Base-by-base conservation (phyloP, 805 yeast genomes). In the Suhomyces prunicola region DNA sequence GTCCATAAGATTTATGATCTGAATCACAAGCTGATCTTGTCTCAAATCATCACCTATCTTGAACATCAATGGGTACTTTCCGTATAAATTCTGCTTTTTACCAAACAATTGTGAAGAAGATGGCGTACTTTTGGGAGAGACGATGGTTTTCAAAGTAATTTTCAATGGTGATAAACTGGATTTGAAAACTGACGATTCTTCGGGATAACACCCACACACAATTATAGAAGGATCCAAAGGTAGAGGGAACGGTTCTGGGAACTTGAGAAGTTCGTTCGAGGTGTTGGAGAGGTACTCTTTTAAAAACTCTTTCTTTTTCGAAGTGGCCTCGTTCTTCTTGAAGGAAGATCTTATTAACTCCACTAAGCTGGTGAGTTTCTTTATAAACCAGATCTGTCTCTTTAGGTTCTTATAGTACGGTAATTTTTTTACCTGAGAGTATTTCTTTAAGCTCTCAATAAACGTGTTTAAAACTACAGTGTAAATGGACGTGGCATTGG, bases 11-110 rank as follows among this genome's bases (percentile, higher is more conserved):
- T 86, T 81, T 53, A 94, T 89, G 56, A 94, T 90, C 68, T 94
- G 99, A 48, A 91, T 88, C n/a, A 94, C 96, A 57, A 94, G 79
- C 68, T 94, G 99, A 73, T 94, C 99, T 68, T 94, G 99, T 54
- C 98, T 77, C 48, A 94, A 76, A 66, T 94, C 99, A 57, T 88
- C 99, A 12, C 99, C 99, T 48, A 88, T 88, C 68, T 94, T 94
- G 72, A 90, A 93, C 87, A 94, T 93, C 36, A 94, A 72, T 5
- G 96, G 84, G 67, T 90, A 94, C 50, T 71, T 74, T 3, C 77
- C 77, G 50, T 73, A 64, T 48, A 67, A 67, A 45, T 60, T 60
- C 36, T 58, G 57, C 50, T 63, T 66, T 42, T 66, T 66, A 1
- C 74, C 74, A 56, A 73, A 73, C 1, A 72, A 63, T 47, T 70